Percentiles rank a stretch among this genome's conserved stretches.
Evolutionary conservation across 805 yeast genomes (phyloP).

Genomic region (Suhomyces canberraensis): DNA sequence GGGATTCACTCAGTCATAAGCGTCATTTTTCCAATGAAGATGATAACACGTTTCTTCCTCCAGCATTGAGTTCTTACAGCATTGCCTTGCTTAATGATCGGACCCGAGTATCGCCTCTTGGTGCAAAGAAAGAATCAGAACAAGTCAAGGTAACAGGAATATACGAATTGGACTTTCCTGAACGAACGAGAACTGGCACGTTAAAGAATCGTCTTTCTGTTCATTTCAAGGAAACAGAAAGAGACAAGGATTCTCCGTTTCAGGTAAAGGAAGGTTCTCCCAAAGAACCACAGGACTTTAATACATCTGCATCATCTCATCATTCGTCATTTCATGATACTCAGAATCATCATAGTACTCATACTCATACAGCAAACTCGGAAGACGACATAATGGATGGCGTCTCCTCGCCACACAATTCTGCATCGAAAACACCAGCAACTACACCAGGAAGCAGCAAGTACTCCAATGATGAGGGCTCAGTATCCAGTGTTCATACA

Average conservation of each 20-base stretch:
- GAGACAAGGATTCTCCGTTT: not conserved
- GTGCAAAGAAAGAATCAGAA: conserved; percentile 1
- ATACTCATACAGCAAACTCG: conserved; percentile 13
- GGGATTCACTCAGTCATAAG: conserved; percentile 3
- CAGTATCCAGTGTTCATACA: conserved; percentile 10
- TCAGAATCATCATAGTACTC: conserved; percentile 7
- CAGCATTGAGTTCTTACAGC: conserved; percentile 57
- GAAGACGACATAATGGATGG: conserved; percentile 14
- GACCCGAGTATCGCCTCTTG: conserved; percentile 11
- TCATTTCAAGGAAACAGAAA: conserved; percentile 23
- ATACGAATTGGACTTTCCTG: conserved; percentile 32
- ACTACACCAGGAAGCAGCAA: conserved; percentile 9
- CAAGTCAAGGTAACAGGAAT: conserved; percentile 22
- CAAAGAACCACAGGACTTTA: not conserved
- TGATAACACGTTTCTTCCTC: conserved; percentile 55
- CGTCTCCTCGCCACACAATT: conserved; percentile 5
- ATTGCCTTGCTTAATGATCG: conserved; percentile 47
- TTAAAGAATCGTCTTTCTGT: conserved; percentile 31
- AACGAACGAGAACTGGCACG: conserved; percentile 13
- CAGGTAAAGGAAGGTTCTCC: conserved; percentile 1
- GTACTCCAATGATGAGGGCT: not conserved
- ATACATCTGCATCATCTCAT: conserved; percentile 6
- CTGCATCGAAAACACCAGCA: conserved; percentile 8
- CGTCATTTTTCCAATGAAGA: conserved; percentile 28
- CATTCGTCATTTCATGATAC: conserved; percentile 3